phyloP scores from a whole-genome alignment of 2,329 filamentous ascomycete species.

The Shiraia sp. region DNA sequence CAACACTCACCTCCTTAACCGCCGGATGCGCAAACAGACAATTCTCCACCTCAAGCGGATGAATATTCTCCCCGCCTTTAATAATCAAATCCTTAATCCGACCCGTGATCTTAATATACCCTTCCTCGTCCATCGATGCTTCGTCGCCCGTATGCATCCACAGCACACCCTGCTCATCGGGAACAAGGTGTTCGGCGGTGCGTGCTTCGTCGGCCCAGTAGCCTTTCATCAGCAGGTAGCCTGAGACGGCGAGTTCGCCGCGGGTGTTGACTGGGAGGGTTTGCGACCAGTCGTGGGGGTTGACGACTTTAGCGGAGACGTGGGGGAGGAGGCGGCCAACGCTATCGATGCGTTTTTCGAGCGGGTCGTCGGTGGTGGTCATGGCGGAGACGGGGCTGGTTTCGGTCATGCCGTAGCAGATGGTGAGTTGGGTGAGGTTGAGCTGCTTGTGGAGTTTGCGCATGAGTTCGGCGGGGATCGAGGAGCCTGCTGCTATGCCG shows the following conservation, averaged over 20 bases:
- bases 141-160: conserved; percentile 97
- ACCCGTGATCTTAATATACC: conserved; percentile 86
- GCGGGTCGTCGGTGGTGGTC: conserved; percentile 77
- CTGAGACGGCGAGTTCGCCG: conserved; percentile 81
- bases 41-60: conserved; percentile 91
- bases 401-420: conserved; percentile 97
- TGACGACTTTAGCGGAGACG: conserved; percentile 76
- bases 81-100: conserved; percentile 96
- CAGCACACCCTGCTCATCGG: conserved; percentile 58
- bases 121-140: conserved; percentile 78
- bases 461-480: conserved; percentile 84
- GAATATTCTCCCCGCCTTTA: conserved; percentile 92
- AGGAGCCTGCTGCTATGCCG: conserved; percentile 88
- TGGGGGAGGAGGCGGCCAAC: conserved; percentile 86
- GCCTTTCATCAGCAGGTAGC: conserved; percentile 88
- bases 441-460: conserved; percentile 70
- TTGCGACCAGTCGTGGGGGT: conserved; percentile 61
- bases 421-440: conserved; percentile 81
- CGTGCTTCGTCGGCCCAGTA: conserved; percentile 78
- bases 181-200: conserved; percentile 70
- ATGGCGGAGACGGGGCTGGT: conserved; percentile 76
- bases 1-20: conserved; percentile 77
- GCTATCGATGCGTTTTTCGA: conserved; percentile 71
- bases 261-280: conserved; percentile 67
- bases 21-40: conserved; percentile 74